Conservation (phyloP, 2,329 filamentous ascomycete species). For the Didymella exigua region DNA sequence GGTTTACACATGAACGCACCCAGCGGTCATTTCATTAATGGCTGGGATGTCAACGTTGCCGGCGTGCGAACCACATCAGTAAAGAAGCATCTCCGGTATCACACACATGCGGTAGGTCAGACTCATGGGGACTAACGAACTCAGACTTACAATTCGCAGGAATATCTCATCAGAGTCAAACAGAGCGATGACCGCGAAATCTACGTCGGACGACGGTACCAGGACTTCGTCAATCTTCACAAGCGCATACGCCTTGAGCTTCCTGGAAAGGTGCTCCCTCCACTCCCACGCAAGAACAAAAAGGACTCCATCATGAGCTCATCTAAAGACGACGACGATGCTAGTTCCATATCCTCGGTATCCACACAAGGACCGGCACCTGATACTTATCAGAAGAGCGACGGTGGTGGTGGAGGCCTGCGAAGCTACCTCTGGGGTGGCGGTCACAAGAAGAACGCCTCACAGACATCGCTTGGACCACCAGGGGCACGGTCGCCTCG, state of each 20-base stretch:
- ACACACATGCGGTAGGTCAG: conserved; percentile 80
- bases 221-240: conserved; percentile 82
- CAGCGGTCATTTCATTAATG: conserved; percentile 89
- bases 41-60: conserved; percentile 96
- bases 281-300: conserved; percentile 91
- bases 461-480: conserved; percentile 46
- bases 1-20: conserved; percentile 86
- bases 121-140: no score
- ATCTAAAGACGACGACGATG: conserved; percentile 69
- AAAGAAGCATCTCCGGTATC: conserved; percentile 85
- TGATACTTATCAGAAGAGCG: conserved; percentile 45
- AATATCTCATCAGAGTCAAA: conserved; percentile 89
- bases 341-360: conserved; percentile 78
- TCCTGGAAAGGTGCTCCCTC: conserved; percentile 85
- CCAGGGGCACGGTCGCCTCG: conserved; percentile 36
- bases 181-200: conserved; percentile 74
- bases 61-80: conserved; percentile 80
- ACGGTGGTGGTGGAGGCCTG: conserved; percentile 49
- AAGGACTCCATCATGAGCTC: conserved; percentile 66
- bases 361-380: conserved; percentile 67
- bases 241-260: conserved; percentile 81
- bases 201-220: conserved; percentile 84
- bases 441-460: conserved; percentile 50
- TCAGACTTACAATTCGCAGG: conserved; percentile 55
- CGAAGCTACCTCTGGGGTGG: conserved; percentile 52